These are phyloP conservation scores for Pseudogymnoascus sp. DNA, from an alignment of 2,329 filamentous ascomycete genomes.

Conservation along the genomic window DNA sequence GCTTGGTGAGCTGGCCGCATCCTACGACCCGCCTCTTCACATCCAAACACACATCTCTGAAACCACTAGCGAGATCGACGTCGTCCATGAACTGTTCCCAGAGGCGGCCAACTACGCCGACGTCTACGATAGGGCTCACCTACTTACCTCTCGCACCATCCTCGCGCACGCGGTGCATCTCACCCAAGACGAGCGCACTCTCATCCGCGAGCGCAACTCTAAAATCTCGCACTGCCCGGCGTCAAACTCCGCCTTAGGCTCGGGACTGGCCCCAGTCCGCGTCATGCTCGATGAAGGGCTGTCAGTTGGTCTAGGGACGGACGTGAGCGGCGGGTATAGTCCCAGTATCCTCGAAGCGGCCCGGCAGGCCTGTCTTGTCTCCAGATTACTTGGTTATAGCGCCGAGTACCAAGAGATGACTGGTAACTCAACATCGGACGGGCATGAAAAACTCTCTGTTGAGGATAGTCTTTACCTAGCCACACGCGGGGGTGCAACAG, in stretches of 20 bases:
- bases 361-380: conserved; percentile 71
- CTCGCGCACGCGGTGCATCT: conserved; percentile 82
- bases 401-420: conserved; percentile 51
- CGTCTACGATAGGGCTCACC: conserved; percentile 67
- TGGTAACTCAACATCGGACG: conserved; percentile 27
- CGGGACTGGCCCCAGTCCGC: conserved; percentile 68
- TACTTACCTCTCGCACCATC: conserved; percentile 67
- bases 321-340: conserved; percentile 82
- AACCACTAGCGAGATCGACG: conserved; percentile 62
- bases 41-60: conserved; percentile 89
- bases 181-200: conserved; percentile 51
- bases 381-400: conserved; percentile 34
- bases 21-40: conserved; percentile 47
- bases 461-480: conserved; percentile 82
- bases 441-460: conserved; percentile 59
- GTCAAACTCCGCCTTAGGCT: conserved; percentile 75
- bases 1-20: conserved; percentile 56
- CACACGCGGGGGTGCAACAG: conserved; percentile 74
- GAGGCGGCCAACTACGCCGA: conserved; percentile 55
- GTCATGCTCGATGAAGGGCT: conserved; percentile 67
- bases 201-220: conserved; percentile 53
- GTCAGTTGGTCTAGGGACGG: conserved; percentile 78
- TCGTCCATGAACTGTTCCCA: conserved; percentile 66
- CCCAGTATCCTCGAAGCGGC: conserved; percentile 73
- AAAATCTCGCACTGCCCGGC: conserved; percentile 85